A percentile compares a stretch with the other conserved stretches of the same genome.
phyloP scores from a whole-genome alignment of 768 basidiomycete genomes.

The Boletus pseudo-olivaceus region DNA sequence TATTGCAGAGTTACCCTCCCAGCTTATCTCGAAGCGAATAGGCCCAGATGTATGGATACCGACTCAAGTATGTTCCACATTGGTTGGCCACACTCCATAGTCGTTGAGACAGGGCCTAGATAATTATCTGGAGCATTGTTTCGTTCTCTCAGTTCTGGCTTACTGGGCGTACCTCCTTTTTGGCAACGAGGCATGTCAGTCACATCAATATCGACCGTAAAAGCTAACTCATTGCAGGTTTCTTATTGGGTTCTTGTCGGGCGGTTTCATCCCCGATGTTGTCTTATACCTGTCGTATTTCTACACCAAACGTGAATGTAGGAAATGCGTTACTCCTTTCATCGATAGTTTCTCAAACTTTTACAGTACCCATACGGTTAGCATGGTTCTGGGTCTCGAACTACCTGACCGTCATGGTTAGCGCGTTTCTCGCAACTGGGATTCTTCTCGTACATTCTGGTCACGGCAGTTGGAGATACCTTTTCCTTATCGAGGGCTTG shows the following conservation, averaged over 20 bases:
- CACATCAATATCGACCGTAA: not conserved
- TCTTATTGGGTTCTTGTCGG: slow-evolving; percentile 57
- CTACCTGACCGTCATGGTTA: slow-evolving; percentile 50
- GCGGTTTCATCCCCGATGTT: slow-evolving; percentile 59
- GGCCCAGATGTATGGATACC: no score
- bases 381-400: slow-evolving; percentile 68
- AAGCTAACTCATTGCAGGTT: slow-evolving; percentile 30
- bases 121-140: slow-evolving; percentile 54
- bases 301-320: slow-evolving; percentile 2
- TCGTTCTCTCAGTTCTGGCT: slow-evolving; percentile 61
- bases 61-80: slow-evolving; percentile 29
- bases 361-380: slow-evolving; percentile 36
- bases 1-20: no score
- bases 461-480: slow-evolving; percentile 33
- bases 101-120: slow-evolving; percentile 27
- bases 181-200: slow-evolving; percentile 44
- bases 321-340: not conserved
- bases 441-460: slow-evolving; percentile 41
- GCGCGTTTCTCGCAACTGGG: slow-evolving; percentile 62
- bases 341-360: not conserved
- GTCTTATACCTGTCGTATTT: not conserved
- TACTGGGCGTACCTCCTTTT: slow-evolving; percentile 47
- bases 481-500: slow-evolving; percentile 31
- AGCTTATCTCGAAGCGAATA: no score
- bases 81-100: not conserved